Conservation (phyloP, 73 alveolate species). For the Uronychia binucleata region DNA sequence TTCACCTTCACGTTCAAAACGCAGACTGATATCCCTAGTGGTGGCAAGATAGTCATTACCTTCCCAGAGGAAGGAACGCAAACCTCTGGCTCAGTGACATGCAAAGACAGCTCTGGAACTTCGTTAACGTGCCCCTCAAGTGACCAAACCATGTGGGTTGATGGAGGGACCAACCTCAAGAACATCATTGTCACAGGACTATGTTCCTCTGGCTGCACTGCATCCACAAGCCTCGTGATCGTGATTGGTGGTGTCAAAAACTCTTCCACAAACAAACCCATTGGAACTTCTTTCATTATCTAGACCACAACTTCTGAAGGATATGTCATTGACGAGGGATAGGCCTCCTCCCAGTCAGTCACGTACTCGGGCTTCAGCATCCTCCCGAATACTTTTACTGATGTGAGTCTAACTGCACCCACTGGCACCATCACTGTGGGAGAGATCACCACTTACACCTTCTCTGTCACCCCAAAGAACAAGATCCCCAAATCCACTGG, state of each 20-base stretch:
- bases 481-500: conserved; percentile 11
- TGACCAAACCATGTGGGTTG: neutral
- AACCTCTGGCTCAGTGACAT: neutral
- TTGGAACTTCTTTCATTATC: conserved; percentile 3
- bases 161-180: conserved; percentile 3
- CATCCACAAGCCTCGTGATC: neutral
- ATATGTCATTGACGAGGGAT: conserved; percentile 13
- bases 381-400: neutral
- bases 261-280: conserved; percentile 19
- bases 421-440: conserved; percentile 15
- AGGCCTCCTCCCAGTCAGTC: neutral
- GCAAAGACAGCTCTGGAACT: conserved; percentile 1
- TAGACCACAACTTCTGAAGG: conserved; percentile 18
- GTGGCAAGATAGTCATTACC: conserved; percentile 3
- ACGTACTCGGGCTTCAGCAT: neutral
- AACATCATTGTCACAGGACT: neutral
- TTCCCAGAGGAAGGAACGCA: neutral
- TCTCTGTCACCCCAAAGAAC: conserved; percentile 9
- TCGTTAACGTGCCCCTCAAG: conserved; percentile 4
- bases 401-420: conserved; percentile 9
- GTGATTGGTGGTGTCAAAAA: neutral
- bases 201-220: conserved; percentile 24
- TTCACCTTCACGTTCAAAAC: neutral
- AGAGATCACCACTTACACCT: conserved; percentile 2
- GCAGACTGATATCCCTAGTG: neutral